These are phyloP conservation scores for Populus ilicifolia DNA, from an alignment of 345 rosid species.

Conservation along the genomic window DNA sequence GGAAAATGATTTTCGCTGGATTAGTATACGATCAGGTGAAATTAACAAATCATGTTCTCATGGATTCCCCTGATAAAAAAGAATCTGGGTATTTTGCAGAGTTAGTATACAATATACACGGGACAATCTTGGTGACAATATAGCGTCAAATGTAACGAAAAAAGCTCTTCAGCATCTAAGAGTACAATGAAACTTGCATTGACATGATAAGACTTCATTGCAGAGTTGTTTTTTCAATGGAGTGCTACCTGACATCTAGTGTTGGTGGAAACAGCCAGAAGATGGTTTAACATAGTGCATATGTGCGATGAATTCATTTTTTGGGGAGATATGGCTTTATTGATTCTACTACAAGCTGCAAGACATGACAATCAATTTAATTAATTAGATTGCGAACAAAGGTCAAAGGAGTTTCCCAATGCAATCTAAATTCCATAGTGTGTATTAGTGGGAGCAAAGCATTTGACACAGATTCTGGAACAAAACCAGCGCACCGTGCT, in stretches of 20 bases:
- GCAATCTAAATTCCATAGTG: background rate
- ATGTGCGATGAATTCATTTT: conserved; percentile 6
- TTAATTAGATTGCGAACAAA: background rate
- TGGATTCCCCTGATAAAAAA: background rate
- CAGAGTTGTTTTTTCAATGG: background rate
- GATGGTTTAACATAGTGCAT: background rate
- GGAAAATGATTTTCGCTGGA: background rate
- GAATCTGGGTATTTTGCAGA: background rate
- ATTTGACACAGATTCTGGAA: background rate
- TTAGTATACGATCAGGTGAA: background rate
- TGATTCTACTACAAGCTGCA: conserved; percentile 31
- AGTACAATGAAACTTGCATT: background rate
- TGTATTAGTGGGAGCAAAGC: background rate
- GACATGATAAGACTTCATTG: background rate
- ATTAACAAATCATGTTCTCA: background rate
- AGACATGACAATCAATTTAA: background rate
- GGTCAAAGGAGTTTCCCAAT: background rate
- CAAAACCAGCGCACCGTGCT: background rate
- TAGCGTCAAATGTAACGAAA: background rate
- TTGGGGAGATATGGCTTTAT: conserved; percentile 19
- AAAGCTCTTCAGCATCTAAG: background rate
- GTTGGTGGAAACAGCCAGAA: background rate
- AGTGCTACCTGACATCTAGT: background rate
- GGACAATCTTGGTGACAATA: background rate
- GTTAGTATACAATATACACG: background rate